Evolutionary conservation across 495 filamentous ascomycete species (phyloP), one percentile per base, ranked within the genome.

Genomic region (Penicillium longicatenatum): DNA sequence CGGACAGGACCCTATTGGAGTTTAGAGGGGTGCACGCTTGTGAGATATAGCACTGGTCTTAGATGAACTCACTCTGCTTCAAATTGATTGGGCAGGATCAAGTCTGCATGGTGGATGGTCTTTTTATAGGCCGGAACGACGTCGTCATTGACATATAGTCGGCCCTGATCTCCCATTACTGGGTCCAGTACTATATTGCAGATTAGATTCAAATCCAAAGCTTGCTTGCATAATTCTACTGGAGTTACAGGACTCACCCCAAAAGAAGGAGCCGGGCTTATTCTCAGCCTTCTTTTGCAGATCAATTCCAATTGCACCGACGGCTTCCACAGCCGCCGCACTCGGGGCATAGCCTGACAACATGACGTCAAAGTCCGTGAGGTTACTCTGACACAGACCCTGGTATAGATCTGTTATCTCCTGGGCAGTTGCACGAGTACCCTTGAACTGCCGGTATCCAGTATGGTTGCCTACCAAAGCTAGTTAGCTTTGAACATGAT

Each of bases 91-190:
- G 94, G 94, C 20, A 97, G 72, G 50, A 98, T 95, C 58, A 98
- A 70, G 68, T 98, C 95, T 5, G 94, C 95, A 63, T 92, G 81
- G 20, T 74, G 73, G 41, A 97, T 76, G 47, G 95, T 75, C 14
- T 78, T 80, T 70, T 89, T 92, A 70, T 97, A 98, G n/a, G 88
- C 90, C 0, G 92, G 92, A 31, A 97, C 88, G 3, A 94, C 91
- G 56, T 94, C 90, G 57, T 92, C 85, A 21, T 84, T 88, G 46
- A 98, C 92, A 70, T 98, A 98, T 20, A 98, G 77, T 37, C 83
- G 84, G 33, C 91, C 95, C 65, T 96, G 89, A 67, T 98, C 94
- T 44, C 94, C 94, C 94, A 98, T 98, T 14, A 98, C 95, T 1
- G 94, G 94, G 70, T 98, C 94, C 44, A 98, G 79, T n/a, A 96